phyloP scores from a whole-genome alignment of 1,284 basidiomycete species.

The Moesziomyces antarcticus region DNA sequence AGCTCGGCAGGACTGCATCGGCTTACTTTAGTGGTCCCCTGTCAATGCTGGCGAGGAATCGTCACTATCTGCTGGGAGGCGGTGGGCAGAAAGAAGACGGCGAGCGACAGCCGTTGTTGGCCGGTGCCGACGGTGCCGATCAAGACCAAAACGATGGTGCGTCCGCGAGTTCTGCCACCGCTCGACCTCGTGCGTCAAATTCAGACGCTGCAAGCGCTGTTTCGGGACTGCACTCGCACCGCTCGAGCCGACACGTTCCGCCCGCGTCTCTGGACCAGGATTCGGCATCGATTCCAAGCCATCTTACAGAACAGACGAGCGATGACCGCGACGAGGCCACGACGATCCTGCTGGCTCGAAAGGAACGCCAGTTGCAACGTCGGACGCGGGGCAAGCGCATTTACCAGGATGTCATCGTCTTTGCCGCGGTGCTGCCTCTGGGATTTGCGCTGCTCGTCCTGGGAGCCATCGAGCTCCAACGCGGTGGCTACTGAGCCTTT shows the following conservation, averaged over 20 bases:
- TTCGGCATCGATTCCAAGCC: conserved; percentile 37
- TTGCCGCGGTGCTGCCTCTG: conserved; percentile 51
- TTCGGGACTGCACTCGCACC: conserved; percentile 1
- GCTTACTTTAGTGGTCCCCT: conserved; percentile 47
- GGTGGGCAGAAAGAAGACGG: conserved; percentile 5
- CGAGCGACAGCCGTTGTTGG: conserved; percentile 44
- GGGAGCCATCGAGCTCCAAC: conserved; percentile 42
- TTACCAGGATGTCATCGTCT: conserved; percentile 53
- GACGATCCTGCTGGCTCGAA: conserved; percentile 59
- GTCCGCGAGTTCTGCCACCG: background rate
- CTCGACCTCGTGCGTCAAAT: background rate
- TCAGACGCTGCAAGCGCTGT: background rate
- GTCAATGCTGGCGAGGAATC: conserved; percentile 47
- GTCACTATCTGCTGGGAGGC: conserved; percentile 34
- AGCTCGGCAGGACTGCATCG: conserved; percentile 44
- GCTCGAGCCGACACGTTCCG: conserved; percentile 17
- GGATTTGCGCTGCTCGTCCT: conserved; percentile 48
- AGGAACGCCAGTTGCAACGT: conserved; percentile 62
- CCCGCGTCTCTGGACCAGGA: conserved; percentile 6
- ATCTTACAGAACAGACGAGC: conserved; percentile 42
- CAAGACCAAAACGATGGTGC: conserved; percentile 2
- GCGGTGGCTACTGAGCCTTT: conserved; percentile 35
- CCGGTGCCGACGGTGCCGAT: background rate
- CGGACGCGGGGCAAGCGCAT: conserved; percentile 45
- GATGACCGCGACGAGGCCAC: conserved; percentile 56